Percentiles rank a stretch among this genome's conserved stretches.
These are phyloP conservation scores for Fonsecaea nubica DNA, from an alignment of 2,329 filamentous ascomycete genomes.

Conservation along the genomic window DNA sequence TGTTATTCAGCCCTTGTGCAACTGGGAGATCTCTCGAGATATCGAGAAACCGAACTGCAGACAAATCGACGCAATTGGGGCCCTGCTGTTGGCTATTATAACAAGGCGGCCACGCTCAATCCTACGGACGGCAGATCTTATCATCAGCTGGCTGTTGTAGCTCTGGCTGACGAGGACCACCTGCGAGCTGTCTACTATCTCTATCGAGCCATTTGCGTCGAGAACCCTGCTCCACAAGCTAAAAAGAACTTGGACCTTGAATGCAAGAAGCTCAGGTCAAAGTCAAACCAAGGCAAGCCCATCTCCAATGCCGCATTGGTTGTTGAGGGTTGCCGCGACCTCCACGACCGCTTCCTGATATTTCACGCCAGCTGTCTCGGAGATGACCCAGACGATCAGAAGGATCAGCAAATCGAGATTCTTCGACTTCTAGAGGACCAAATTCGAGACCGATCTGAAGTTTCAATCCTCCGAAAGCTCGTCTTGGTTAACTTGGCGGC, in stretches of 20 bases:
- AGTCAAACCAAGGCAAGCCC: conserved; percentile 62
- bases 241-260: conserved; percentile 78
- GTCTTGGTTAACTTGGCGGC: conserved; percentile 85
- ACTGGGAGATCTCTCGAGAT: conserved; percentile 88
- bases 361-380: conserved; percentile 30
- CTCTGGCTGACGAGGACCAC: conserved; percentile 76
- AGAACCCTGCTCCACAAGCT: conserved; percentile 76
- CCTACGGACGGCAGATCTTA: conserved; percentile 81
- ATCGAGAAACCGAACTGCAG: conserved; percentile 75
- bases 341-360: conserved; percentile 43
- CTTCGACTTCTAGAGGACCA: conserved; percentile 76
- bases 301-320: conserved; percentile 49
- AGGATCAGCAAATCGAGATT: conserved; percentile 85
- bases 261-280: conserved; percentile 69
- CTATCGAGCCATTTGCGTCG: conserved; percentile 78
- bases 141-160: conserved; percentile 89
- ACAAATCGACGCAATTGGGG: conserved; percentile 78
- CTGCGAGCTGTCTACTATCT: conserved; percentile 88
- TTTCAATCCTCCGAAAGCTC: conserved; percentile 75
- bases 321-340: conserved; percentile 40
- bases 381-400: conserved; percentile 53
- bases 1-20: conserved; percentile 85
- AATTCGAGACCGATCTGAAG: conserved; percentile 71
- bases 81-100: conserved; percentile 82
- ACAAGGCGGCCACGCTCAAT: conserved; percentile 77